Evolutionary conservation across 2,329 filamentous ascomycete genomes (phyloP), one percentile per base, ranked within the genome.

Genomic region (Aspergillus uvarum): DNA sequence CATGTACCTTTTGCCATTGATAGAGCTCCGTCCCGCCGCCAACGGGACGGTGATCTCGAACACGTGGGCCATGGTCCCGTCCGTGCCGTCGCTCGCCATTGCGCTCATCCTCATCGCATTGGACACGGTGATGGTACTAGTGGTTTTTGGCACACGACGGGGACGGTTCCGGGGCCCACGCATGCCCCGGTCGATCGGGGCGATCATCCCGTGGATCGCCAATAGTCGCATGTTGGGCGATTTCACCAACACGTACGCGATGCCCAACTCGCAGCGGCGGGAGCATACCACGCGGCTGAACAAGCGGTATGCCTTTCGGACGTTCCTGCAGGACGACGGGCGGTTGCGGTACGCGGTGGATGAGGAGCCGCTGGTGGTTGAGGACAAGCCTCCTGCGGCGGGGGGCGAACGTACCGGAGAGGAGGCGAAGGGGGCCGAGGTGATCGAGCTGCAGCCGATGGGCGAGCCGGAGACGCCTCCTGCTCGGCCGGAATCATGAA

Each of bases 281-380:
- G 61, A 61, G 16, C 68, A 74, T 22, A 63, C 74, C 2, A 54
- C 63, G 2, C 44, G 63, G 6, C 47, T 74, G 42, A 56, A 71
- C 60, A 74, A 74, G 55, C 69, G 70, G 1, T 74, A 74, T 21
- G 67, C 60, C 0, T 74, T 74, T 49, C 70, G 72, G 31, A 68
- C 68, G 68, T 74, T 74, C 47, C 56, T 68, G 58, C 64, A 64
- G 1, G 58, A 62, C 3, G 72, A 74, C 47, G 65, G 65, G 11
- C 68, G 68, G 21, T 73, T 65, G 69, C 67, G 72, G 32, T 74
- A 68, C 54, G 72, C 72, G 5, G 72, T 74, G 0, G 72, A 74
- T 14, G 70, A 74, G 58, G 72, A 74, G 44, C 61, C 68, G 0
- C 22, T 61, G 5, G 63, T 44, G 11, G 42, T 47, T 8, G 51